These are phyloP conservation scores for Coprinopsis strossmayeri DNA, from an alignment of 768 basidiomycete genomes.

Conservation along the genomic window DNA sequence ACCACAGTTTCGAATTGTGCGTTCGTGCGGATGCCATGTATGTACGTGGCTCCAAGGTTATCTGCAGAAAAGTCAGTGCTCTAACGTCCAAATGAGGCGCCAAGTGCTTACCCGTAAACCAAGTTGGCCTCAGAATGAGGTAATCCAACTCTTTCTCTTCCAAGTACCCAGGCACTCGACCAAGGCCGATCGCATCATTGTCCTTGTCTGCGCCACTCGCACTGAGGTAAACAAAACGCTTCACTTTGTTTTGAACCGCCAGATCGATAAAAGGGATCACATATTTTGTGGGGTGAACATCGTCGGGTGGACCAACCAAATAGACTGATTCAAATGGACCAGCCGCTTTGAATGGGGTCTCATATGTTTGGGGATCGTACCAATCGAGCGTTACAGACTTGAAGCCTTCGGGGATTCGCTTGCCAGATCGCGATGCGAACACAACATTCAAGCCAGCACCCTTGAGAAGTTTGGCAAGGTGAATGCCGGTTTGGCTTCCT, in stretches of 20 bases:
- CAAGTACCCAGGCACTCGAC: constrained; percentile 30
- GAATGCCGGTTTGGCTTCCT: constrained; percentile 18
- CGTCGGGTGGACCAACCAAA: constrained; percentile 20
- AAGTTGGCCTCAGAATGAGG: constrained; percentile 28
- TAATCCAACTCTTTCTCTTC: constrained; percentile 25
- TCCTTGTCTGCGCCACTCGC: constrained; percentile 6
- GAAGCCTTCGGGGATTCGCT: constrained; percentile 14
- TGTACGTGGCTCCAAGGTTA: constrained; percentile 22
- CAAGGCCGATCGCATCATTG: constrained; percentile 8
- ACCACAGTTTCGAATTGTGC: constrained; percentile 21
- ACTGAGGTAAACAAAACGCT: constrained; percentile 23
- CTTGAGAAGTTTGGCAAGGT: constrained; percentile 16
- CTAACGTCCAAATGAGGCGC: background rate
- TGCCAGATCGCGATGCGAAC: constrained; percentile 17
- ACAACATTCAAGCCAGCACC: constrained; percentile 14
- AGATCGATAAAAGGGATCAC: constrained; percentile 27
- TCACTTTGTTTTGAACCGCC: constrained; percentile 20
- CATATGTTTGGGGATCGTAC: constrained; percentile 21
- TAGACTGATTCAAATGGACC: constrained; percentile 23
- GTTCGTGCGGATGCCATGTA: constrained; percentile 18
- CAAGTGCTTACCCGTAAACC: constrained; percentile 16
- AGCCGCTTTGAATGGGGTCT: constrained; percentile 6
- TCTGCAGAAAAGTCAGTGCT: constrained; percentile 16
- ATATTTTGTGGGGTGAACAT: constrained; percentile 12
- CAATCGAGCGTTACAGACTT: constrained; percentile 26